phyloP scores from a whole-genome alignment of 2,329 filamentous ascomycete species.

The Diaporthe sp. region DNA sequence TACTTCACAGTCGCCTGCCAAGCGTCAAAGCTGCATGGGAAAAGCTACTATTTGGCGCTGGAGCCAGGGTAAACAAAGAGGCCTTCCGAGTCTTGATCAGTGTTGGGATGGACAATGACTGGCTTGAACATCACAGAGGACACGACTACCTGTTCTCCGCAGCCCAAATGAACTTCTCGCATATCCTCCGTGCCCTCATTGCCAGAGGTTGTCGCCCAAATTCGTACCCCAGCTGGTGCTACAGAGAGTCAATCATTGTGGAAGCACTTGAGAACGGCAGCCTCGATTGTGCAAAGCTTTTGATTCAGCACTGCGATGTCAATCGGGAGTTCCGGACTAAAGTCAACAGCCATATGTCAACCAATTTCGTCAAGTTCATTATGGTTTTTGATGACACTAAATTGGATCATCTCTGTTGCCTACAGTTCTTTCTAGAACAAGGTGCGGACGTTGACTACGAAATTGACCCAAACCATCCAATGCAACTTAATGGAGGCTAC shows the following conservation, averaged over 20 bases:
- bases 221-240: too few relatives aligned
- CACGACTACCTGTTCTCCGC: neutral
- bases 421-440: neutral
- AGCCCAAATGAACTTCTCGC: neutral
- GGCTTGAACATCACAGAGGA: neutral
- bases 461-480: too few relatives aligned
- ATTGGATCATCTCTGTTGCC: neutral
- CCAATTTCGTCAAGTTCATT: neutral
- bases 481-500: too few relatives aligned
- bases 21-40: constrained; percentile 12
- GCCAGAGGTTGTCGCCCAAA: neutral
- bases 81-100: neutral
- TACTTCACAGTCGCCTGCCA: neutral
- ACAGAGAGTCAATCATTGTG: neutral
- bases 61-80: neutral
- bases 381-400: neutral
- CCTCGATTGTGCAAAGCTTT: neutral
- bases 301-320: neutral
- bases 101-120: neutral
- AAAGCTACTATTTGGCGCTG: neutral
- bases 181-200: neutral
- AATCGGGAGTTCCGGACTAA: neutral
- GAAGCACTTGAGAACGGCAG: neutral
- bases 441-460: neutral
- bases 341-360: too few relatives aligned